A percentile compares a stretch with the other conserved stretches of the same genome.
These are phyloP conservation scores for Kandelia obovata DNA, from an alignment of 345 rosid species.

Conservation along the genomic window DNA sequence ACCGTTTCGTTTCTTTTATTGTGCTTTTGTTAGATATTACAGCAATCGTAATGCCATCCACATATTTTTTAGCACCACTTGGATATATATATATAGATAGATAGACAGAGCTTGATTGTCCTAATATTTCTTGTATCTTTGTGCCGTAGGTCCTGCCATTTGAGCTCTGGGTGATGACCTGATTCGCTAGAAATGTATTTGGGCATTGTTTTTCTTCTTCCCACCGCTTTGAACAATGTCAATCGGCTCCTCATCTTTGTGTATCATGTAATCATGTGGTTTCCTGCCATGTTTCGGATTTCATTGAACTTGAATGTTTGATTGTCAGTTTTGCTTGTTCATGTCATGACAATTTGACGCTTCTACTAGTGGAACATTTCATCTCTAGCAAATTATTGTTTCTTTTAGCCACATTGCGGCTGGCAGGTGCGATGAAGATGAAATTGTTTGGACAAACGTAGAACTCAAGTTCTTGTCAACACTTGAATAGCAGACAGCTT, in stretches of 20 bases:
- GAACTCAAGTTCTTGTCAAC: too few relatives aligned
- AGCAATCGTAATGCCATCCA: too few relatives aligned
- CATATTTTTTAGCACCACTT: background rate
- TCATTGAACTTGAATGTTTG: background rate
- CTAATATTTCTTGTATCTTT: background rate
- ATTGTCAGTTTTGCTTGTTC: background rate
- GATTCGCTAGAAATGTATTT: slow-evolving; percentile 10
- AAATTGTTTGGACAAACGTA: too few relatives aligned
- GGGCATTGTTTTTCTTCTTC: slow-evolving; percentile 5
- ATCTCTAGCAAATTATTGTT: too few relatives aligned
- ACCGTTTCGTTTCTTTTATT: background rate
- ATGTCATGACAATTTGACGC: too few relatives aligned
- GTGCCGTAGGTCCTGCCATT: slow-evolving; percentile 22
- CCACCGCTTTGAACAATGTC: slow-evolving; percentile 10
- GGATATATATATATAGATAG: background rate
- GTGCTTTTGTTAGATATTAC: too few relatives aligned
- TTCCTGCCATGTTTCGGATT: slow-evolving; percentile 17
- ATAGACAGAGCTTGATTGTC: background rate
- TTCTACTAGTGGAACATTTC: too few relatives aligned
- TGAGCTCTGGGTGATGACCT: slow-evolving; percentile 18
- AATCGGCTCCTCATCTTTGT: slow-evolving; percentile 16
- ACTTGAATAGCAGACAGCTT: too few relatives aligned
- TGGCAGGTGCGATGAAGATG: too few relatives aligned
- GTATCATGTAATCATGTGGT: slow-evolving; percentile 17
- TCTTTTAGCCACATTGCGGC: too few relatives aligned